Base-by-base conservation (phyloP, 108 stramenopile species). In the Cyclotella choctawhatcheeana region DNA sequence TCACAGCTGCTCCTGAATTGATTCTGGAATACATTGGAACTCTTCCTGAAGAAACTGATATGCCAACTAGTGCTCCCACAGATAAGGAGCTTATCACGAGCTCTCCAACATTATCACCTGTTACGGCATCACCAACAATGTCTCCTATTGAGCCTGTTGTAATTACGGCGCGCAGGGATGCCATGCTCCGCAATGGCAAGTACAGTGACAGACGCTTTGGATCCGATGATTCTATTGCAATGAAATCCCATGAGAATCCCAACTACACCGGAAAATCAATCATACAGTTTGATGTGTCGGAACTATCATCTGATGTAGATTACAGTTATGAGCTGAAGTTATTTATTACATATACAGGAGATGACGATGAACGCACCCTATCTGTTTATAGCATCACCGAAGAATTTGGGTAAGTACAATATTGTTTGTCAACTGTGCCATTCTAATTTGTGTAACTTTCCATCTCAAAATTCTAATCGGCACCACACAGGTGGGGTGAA, bases 191-290 rank as follows among this genome's bases (percentile, higher is more conserved):
- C 35, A 54, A 56, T 56, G 67, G 67, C 0, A 29, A 3, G 21
- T 69, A 69, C 55, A 69, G 67, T 20, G 24, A 69, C 21, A 27
- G 43, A 1, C 26, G 26, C 1, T 69, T 69, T 44, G 67, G 67
- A 13, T 69, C 25, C 5, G 67, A 69, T 30, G 17, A 35, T 8
- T 69, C 14, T 26, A 69, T 69, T 37, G 51, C 67, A 2, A 55
- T 69, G 43, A 53, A 69, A 10, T 29, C 35, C 1, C 26, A 45
- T 1, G 16, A 16, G 2, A 58, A 30, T 25, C 37, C 29, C 2
- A 43, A 69, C 22, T 43, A 20, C 7, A 43, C 35, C 16, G 43
- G 55, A 43, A 69, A 69, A 58, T 37, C 43, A 0, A 54, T 69
- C 18, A 37, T 69, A 40, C 29, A 56, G 22, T 69, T 69, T 44